These are phyloP conservation scores for Macadamia tetraphylla DNA, from an alignment of 164 flowering plant species.

Conservation along the genomic window DNA sequence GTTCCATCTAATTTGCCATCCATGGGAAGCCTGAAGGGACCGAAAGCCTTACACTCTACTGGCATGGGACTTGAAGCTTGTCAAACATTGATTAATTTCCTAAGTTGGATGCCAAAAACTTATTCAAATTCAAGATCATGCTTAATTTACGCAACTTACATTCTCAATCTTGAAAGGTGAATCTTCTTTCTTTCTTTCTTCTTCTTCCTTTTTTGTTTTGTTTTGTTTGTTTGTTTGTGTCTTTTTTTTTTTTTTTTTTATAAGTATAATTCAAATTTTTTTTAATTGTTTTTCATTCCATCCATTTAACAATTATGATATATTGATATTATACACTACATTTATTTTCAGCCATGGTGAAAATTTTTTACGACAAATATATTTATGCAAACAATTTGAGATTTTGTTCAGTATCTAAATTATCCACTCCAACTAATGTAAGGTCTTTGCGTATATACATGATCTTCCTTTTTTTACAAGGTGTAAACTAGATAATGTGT, in stretches of 20 bases:
- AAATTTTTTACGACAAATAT: no score
- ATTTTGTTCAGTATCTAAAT: no score
- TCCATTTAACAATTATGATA: background rate
- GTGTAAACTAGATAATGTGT: no score
- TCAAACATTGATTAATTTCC: conserved; percentile 46
- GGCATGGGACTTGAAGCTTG: conserved; percentile 30
- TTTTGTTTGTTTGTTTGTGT: background rate
- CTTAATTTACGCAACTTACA: conserved; percentile 23
- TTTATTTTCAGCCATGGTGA: no score
- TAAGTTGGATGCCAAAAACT: conserved; percentile 64
- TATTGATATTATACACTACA: no score
- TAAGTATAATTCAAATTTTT: background rate
- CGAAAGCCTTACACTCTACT: background rate
- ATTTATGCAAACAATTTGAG: no score
- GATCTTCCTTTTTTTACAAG: no score
- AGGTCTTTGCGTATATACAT: no score
- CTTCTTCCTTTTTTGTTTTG: no score
- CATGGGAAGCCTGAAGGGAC: conserved; percentile 6
- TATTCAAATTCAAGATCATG: conserved; percentile 35
- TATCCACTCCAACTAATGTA: no score
- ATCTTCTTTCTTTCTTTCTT: background rate
- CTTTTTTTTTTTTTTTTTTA: background rate
- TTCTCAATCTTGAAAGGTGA: conserved; percentile 83
- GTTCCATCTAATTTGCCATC: conserved; percentile 11
- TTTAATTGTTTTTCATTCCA: background rate